Evolutionary conservation across 805 yeast species (phyloP), one percentile per base, ranked within the genome.

Genomic region (Lipomyces mesembrius): DNA sequence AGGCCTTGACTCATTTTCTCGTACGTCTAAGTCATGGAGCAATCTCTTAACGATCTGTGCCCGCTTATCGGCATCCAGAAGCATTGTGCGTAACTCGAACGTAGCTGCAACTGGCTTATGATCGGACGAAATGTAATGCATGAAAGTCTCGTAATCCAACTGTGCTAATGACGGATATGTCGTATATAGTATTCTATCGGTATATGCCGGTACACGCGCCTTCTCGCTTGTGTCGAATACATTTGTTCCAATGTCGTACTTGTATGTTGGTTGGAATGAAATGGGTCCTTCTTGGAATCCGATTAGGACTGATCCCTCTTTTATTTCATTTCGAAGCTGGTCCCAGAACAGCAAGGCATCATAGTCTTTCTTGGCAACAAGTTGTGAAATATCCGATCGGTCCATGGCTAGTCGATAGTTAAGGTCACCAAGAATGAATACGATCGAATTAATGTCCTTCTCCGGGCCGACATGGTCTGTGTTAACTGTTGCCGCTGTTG

Each of bases 241-340:
- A 32, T 46, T 25, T 46, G 75, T 70, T 12, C 77, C 79, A 27
- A 73, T 59, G 57, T 68, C 72, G 65, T 82, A 77, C 71, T 85
- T 86, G 73, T 83, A 87, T 1, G 89, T 85, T 0, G 90, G 90
- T 1, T 82, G 76, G 73, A 87, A 87, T 0, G 68, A 60, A 25
- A 87, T 81, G 1, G 72, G 70, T 1, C 83, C 82, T 72, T 87
- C 90, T 32, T 76, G 73, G 68, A 85, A 86, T 2, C 83, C 84
- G 14, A 74, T 65, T 12, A 87, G 76, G 0, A 85, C 71, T 39
- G 75, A 72, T 2, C 77, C 78, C 27, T 74, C 77, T 17, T 68
- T 71, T 53, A 74, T 78, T 66, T 81, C 82, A 7, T 72, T 74
- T 1, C 67, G 68, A 25, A 87, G 77, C 32, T 84, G 81, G 70